Percentiles rank a stretch among this genome's conserved stretches.
Conservation (phyloP, 805 yeast genomes). For the Maudiozyma serrabonitensis region DNA sequence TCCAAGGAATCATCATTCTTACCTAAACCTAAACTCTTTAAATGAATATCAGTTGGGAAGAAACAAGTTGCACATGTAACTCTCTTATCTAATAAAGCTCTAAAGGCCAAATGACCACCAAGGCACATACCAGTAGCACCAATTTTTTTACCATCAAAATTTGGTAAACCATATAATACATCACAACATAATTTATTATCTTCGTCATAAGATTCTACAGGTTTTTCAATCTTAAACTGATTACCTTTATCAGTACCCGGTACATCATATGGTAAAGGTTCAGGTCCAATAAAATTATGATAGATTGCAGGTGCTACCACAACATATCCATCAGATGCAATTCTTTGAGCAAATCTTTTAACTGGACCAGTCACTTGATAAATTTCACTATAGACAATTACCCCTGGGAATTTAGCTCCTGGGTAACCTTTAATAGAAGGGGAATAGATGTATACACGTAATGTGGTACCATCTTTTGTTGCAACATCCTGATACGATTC, state of each 20-base stretch:
- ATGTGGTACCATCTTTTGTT: conserved; percentile 56
- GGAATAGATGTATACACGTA: conserved; percentile 56
- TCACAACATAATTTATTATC: conserved; percentile 58
- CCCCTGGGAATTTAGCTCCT: conserved; percentile 73
- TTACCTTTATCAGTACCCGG: conserved; percentile 74
- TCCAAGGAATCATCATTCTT: conserved; percentile 54
- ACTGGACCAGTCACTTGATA: conserved; percentile 83
- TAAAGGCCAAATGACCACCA: conserved; percentile 73
- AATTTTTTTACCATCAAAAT: conserved; percentile 55
- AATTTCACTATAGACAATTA: conserved; percentile 67
- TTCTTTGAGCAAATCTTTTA: conserved; percentile 62
- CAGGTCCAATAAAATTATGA: conserved; percentile 59
- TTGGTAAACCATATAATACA: conserved; percentile 44
- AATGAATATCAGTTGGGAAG: conserved; percentile 75
- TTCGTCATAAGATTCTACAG: conserved; percentile 64
- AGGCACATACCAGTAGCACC: conserved; percentile 86
- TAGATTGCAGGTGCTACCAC: conserved; percentile 74
- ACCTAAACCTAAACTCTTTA: conserved; percentile 55
- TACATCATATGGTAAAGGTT: conserved; percentile 57
- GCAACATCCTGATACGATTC: conserved; percentile 55
- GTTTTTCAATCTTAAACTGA: conserved; percentile 53
- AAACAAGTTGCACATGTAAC: conserved; percentile 63
- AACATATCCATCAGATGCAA: conserved; percentile 71
- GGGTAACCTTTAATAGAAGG: conserved; percentile 68
- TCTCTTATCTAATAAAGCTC: conserved; percentile 51